Evolutionary conservation across 129 eudicot species (phyloP).

Genomic region (Pulicaria dysenterica): DNA sequence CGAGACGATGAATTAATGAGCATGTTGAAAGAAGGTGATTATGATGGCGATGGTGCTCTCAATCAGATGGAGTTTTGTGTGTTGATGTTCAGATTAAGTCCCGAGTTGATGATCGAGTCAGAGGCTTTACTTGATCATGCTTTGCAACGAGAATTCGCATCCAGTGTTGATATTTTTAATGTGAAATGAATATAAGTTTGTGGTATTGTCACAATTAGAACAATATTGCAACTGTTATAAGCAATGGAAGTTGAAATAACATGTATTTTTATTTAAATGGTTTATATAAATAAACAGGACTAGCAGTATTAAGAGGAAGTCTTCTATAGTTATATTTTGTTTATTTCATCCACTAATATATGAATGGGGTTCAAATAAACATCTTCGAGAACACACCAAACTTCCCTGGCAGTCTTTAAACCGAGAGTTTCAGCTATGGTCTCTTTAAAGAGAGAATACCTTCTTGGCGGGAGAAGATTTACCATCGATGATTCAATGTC

Average conservation of each 20-base stretch:
- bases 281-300: too few relatives aligned
- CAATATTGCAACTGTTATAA: slow-evolving; percentile 8
- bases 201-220: background rate
- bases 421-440: too few relatives aligned
- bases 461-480: too few relatives aligned
- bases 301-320: too few relatives aligned
- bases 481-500: too few relatives aligned
- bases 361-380: too few relatives aligned
- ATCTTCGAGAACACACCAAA: too few relatives aligned
- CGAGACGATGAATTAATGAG: slow-evolving; percentile 50
- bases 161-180: background rate
- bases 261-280: too few relatives aligned
- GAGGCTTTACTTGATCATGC: slow-evolving; percentile 58
- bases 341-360: too few relatives aligned
- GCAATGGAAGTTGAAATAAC: background rate
- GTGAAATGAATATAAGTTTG: slow-evolving; percentile 3
- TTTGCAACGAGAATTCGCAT: slow-evolving; percentile 43
- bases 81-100: slow-evolving; percentile 66
- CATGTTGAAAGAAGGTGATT: slow-evolving; percentile 64
- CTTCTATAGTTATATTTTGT: too few relatives aligned
- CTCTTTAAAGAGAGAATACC: too few relatives aligned
- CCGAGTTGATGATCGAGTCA: slow-evolving; percentile 50
- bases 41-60: slow-evolving; percentile 56
- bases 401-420: too few relatives aligned
- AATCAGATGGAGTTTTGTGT: slow-evolving; percentile 69